Evolutionary conservation across 768 basidiomycete species (phyloP).

Genomic region (Lactarius tabidus): DNA sequence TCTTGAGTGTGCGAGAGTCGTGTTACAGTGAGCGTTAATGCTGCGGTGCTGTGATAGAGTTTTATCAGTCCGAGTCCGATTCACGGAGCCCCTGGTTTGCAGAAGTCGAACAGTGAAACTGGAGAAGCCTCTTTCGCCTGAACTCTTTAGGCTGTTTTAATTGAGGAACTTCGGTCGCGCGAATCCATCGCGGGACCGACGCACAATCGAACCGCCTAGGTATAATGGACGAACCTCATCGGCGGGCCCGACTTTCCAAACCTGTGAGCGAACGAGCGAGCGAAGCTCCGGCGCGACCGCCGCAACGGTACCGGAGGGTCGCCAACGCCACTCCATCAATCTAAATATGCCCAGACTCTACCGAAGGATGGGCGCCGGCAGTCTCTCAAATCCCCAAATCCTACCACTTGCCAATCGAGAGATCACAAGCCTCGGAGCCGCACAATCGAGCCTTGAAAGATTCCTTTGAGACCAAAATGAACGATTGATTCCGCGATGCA

Average conservation of each 20-base stretch:
- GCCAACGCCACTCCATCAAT: not conserved
- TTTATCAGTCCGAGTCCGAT: too few species aligned
- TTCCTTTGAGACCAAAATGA: not conserved
- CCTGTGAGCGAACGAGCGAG: not conserved
- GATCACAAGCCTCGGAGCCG: not conserved
- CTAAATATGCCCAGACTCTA: not conserved
- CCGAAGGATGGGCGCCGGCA: not conserved
- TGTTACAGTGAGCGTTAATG: too few species aligned
- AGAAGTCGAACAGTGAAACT: too few species aligned
- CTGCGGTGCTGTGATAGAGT: too few species aligned
- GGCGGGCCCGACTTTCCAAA: not conserved
- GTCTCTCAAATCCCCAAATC: not conserved
- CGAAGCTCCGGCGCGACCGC: not conserved
- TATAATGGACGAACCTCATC: not conserved
- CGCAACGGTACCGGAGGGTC: not conserved
- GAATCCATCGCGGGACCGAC: not conserved
- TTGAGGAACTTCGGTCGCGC: not conserved
- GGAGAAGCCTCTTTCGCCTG: too few species aligned
- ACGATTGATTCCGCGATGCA: not conserved
- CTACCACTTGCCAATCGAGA: not conserved
- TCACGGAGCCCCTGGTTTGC: too few species aligned
- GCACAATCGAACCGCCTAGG: not conserved
- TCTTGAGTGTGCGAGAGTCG: not conserved
- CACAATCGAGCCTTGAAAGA: too few species aligned
- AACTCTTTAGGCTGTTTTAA: not conserved